These are phyloP conservation scores for Naematelia encephala DNA, from an alignment of 768 basidiomycete genomes.

Conservation along the genomic window DNA sequence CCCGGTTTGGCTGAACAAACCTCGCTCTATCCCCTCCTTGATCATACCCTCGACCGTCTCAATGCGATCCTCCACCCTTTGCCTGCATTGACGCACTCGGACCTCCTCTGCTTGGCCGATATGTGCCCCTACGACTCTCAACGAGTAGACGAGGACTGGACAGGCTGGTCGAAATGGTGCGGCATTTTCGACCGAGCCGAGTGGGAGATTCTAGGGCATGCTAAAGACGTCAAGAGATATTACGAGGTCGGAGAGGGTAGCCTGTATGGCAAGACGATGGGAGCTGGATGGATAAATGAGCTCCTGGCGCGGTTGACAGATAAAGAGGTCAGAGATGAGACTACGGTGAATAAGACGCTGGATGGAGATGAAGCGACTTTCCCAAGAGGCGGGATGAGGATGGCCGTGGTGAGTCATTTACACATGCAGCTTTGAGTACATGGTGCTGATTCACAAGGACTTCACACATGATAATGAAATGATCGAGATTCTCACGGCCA, in stretches of 20 bases:
- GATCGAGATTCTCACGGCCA: slow-evolving; percentile 67
- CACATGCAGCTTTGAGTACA: neutral
- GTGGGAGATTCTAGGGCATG: slow-evolving; percentile 67
- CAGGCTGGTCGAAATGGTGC: slow-evolving; percentile 65
- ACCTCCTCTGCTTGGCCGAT: slow-evolving; percentile 63
- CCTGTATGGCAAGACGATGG: slow-evolving; percentile 21
- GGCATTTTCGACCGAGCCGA: slow-evolving; percentile 64
- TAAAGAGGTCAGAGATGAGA: slow-evolving; percentile 62
- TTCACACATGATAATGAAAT: slow-evolving; percentile 86
- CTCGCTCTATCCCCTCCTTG: slow-evolving; percentile 15
- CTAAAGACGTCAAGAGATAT: slow-evolving; percentile 70
- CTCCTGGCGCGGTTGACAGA: slow-evolving; percentile 75
- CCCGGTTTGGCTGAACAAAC: slow-evolving; percentile 16
- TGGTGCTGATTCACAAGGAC: slow-evolving; percentile 53
- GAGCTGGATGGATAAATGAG: slow-evolving; percentile 80
- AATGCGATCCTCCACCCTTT: slow-evolving; percentile 29
- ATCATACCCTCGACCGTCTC: slow-evolving; percentile 21
- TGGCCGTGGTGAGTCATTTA: slow-evolving; percentile 39
- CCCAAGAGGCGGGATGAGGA: slow-evolving; percentile 54
- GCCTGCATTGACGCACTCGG: slow-evolving; percentile 54
- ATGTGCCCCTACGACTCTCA: slow-evolving; percentile 73
- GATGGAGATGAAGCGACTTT: slow-evolving; percentile 65
- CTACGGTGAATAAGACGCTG: slow-evolving; percentile 73
- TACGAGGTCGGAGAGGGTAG: slow-evolving; percentile 55
- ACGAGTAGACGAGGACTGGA: slow-evolving; percentile 55